These are phyloP conservation scores for Trichoderma sp. DNA, from an alignment of 2,329 filamentous ascomycete genomes.

Conservation along the genomic window DNA sequence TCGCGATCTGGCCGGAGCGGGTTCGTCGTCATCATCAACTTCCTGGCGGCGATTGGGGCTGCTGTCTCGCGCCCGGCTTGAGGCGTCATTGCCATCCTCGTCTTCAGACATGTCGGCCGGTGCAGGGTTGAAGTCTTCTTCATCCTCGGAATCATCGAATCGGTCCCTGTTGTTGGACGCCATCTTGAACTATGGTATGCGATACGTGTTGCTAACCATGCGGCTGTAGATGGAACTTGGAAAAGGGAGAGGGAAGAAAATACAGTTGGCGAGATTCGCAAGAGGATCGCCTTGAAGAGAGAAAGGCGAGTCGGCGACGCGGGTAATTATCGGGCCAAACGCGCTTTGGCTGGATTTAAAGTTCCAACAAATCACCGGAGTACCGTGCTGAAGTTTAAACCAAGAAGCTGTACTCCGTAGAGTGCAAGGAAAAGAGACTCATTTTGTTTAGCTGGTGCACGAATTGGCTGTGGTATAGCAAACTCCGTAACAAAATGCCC, in stretches of 20 bases:
- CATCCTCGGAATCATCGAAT: constrained; percentile 67
- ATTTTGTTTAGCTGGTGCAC: background rate
- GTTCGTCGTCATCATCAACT: constrained; percentile 33
- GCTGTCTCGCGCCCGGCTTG: constrained; percentile 34
- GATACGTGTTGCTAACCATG: constrained; percentile 11
- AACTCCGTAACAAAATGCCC: background rate
- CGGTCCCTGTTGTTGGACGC: constrained; percentile 46
- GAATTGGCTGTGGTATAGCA: background rate
- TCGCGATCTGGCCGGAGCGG: constrained; percentile 16
- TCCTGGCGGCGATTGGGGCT: constrained; percentile 29
- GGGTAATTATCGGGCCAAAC: constrained; percentile 21
- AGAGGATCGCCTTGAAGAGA: constrained; percentile 4
- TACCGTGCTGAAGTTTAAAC: background rate
- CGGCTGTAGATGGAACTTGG: background rate
- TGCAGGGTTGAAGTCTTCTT: constrained; percentile 84
- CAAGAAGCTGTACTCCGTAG: background rate
- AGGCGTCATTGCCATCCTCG: constrained; percentile 39
- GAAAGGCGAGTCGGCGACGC: constrained; percentile 17
- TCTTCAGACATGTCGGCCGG: constrained; percentile 70
- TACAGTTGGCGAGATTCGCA: background rate
- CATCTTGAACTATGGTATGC: constrained; percentile 37
- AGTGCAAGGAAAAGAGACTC: background rate
- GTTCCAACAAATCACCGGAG: too few relatives aligned
- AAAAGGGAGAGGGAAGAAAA: background rate
- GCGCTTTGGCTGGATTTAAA: constrained; percentile 8